A percentile compares a stretch with the other conserved stretches of the same genome.
Conservation (phyloP, 2,329 filamentous ascomycete species). For the Aspergillus fischeri region DNA sequence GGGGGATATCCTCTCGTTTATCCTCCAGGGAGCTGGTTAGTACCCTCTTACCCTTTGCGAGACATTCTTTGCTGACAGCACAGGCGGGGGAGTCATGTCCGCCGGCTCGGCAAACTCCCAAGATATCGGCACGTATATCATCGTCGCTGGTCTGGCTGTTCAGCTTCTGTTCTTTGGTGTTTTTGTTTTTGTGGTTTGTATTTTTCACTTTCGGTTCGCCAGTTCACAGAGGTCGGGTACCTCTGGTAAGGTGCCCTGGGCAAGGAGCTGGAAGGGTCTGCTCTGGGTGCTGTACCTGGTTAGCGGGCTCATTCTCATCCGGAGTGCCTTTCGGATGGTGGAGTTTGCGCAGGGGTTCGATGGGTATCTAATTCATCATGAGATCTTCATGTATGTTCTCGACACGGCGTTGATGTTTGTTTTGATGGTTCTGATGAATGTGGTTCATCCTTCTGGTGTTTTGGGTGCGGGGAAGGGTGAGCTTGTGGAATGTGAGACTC, state of each 20-base stretch:
- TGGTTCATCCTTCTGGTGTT: neutral
- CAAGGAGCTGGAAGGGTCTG: neutral
- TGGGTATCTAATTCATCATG: neutral
- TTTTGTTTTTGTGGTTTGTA: constrained; percentile 11
- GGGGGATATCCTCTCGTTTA: constrained; percentile 1
- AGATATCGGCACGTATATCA: constrained; percentile 16
- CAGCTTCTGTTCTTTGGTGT: constrained; percentile 20
- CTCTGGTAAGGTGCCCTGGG: neutral
- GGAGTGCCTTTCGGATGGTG: neutral
- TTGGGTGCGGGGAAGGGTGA: constrained; percentile 22
- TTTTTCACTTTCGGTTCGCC: constrained; percentile 17
- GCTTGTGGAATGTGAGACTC: neutral
- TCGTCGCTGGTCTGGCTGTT: constrained; percentile 17
- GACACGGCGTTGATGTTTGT: neutral
- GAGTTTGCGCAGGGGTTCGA: neutral
- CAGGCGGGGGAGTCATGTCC: constrained; percentile 3
- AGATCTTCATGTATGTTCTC: neutral
- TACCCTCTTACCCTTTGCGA: too few relatives aligned
- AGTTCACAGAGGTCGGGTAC: neutral
- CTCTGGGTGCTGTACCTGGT: neutral
- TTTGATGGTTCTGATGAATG: constrained; percentile 4
- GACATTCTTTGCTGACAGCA: too few relatives aligned
- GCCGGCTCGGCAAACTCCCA: neutral
- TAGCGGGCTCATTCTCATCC: neutral
- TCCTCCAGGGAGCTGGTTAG: constrained; percentile 1